Evolutionary conservation across 129 eudicot species (phyloP).

Genomic region (Sambucus nigra): DNA sequence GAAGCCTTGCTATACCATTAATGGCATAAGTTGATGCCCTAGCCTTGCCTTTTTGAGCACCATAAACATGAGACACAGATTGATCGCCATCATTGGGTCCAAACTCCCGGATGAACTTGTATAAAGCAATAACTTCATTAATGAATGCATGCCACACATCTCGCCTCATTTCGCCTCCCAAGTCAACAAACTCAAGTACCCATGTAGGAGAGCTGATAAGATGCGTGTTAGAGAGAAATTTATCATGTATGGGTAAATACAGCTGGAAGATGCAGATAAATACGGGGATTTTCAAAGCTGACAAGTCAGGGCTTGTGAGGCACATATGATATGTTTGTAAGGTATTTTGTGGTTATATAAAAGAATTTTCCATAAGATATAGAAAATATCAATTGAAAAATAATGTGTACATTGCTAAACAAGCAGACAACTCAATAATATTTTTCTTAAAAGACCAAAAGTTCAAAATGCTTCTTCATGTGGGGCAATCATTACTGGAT

Average conservation of each 20-base stretch:
- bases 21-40: slow-evolving; percentile 49
- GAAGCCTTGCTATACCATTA: slow-evolving; percentile 75
- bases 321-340: too few relatives aligned
- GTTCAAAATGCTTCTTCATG: too few relatives aligned
- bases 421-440: too few relatives aligned
- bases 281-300: too few relatives aligned
- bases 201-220: slow-evolving; percentile 29
- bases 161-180: slow-evolving; percentile 95
- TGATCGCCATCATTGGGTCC: slow-evolving; percentile 70
- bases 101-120: slow-evolving; percentile 68
- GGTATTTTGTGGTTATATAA: too few relatives aligned
- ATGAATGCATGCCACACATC: slow-evolving; percentile 86
- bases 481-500: too few relatives aligned
- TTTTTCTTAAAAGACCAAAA: too few relatives aligned
- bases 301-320: too few relatives aligned
- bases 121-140: slow-evolving; percentile 61
- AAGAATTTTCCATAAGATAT: too few relatives aligned
- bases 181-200: slow-evolving; percentile 81
- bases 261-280: too few relatives aligned
- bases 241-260: neutral
- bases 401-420: too few relatives aligned
- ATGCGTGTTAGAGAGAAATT: neutral
- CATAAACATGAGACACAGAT: slow-evolving; percentile 48
- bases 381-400: too few relatives aligned
- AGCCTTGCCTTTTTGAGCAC: slow-evolving; percentile 73